Evolutionary conservation across 306 rosid genomes (phyloP).

Genomic region (Senna siamea): DNA sequence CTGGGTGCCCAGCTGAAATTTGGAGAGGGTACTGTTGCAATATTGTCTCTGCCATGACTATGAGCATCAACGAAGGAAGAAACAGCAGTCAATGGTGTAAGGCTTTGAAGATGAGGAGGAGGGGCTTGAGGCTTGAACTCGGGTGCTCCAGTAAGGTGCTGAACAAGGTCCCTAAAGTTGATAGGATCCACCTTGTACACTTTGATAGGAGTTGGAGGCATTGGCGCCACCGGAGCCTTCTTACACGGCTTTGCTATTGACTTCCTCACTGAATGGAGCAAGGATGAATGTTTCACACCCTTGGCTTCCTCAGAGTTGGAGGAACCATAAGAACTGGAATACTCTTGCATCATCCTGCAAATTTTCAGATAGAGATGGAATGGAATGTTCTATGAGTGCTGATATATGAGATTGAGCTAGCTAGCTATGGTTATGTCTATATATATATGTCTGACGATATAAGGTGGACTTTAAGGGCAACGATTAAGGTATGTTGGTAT

Average conservation of each 20-base stretch:
- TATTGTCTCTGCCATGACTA: too few relatives aligned
- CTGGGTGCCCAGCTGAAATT: conserved; percentile 1
- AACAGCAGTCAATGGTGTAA: conserved; percentile 32
- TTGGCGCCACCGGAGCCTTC: conserved; percentile 65
- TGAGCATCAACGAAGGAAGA: conserved; percentile 10
- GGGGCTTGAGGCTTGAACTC: conserved; percentile 44
- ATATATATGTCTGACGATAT: too few relatives aligned
- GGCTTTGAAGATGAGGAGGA: conserved; percentile 38
- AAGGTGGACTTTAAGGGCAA: neutral
- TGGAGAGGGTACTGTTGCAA: too few relatives aligned
- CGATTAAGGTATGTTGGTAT: neutral
- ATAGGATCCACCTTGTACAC: conserved; percentile 79
- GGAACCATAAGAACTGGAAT: conserved; percentile 40
- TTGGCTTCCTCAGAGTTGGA: conserved; percentile 36
- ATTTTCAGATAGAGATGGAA: neutral
- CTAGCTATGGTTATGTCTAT: neutral
- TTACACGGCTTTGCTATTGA: conserved; percentile 58
- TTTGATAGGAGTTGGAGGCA: conserved; percentile 52
- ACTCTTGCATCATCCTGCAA: conserved; percentile 48
- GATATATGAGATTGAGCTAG: neutral
- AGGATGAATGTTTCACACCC: conserved; percentile 19
- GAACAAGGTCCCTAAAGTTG: conserved; percentile 75
- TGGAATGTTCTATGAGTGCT: neutral
- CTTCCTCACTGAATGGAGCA: conserved; percentile 57
- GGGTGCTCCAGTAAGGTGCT: conserved; percentile 73